Evolutionary conservation across 2,329 filamentous ascomycete species (phyloP), one percentile per base, ranked within the genome.

Genomic region (Tolypocladium inflatum): DNA sequence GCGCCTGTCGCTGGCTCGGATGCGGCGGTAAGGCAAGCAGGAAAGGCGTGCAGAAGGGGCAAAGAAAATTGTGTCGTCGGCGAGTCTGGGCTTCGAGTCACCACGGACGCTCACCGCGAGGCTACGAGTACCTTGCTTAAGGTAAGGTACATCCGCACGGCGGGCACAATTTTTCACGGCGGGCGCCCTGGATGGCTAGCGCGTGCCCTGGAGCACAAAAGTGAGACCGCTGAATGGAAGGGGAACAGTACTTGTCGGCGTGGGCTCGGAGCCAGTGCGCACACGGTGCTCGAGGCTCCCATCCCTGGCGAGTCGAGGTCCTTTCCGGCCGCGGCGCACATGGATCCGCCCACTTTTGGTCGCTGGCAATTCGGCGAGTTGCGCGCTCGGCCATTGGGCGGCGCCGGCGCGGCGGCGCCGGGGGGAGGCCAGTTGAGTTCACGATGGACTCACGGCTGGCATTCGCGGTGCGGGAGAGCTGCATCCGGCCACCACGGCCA

Each of bases 251-350:
- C 54, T 19, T 61, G 41, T 56, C 50, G 59, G 50, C 58, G 48
- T 42, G 21, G 53, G 23, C 41, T 55, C 42, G 50, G 54, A 41
- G 54, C 56, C 60, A 55, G 60, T 61, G 58, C 53, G 56, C 55
- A 52, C 54, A 61, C 60, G 41, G 60, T 61, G 60, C 58, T 53
- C 55, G 45, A 35, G 37, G 38, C 45, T 26, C 55, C 38, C n/a
- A 23, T 51, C 26, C 45, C 45, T 30, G 45, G 45, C 45, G 45
- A 50, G 33, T 23, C 55, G 43, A 51, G 42, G 2, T 33, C 48
- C 48, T 51, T 51, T 51, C 48, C 26, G 48, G 48, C 48, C 48
- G 48, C 9, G 48, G 15, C 2, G 26, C 45, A 33, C 43, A 48
- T 26, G 26, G 26, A 48, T 48, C 37, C 45, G 17, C 15, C 45